Conservation (phyloP, 768 basidiomycete genomes). For the Boletus speciosus region DNA sequence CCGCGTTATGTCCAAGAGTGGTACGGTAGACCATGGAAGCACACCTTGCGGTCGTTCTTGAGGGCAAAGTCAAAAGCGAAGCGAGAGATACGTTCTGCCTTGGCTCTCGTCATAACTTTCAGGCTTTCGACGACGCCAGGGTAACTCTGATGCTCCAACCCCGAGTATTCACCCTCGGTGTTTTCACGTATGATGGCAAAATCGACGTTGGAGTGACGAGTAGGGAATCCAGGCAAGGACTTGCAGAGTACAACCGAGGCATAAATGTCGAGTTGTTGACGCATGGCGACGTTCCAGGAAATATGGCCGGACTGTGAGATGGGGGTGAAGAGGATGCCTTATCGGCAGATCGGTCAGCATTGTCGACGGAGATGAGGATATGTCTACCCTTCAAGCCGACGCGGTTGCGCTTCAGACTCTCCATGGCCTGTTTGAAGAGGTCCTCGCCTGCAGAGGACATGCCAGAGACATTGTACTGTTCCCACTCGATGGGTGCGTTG, state of each 20-base stretch:
- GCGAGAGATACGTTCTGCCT: conserved; percentile 93
- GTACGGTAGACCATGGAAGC: conserved; percentile 8
- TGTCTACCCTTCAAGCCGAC: conserved; percentile 93
- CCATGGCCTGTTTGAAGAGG: conserved; percentile 97
- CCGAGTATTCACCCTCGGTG: conserved; percentile 99
- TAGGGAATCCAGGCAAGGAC: conserved; percentile 92
- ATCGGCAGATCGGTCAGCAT: conserved; percentile 2
- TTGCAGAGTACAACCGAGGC: conserved; percentile 99
- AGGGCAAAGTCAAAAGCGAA: conserved; percentile 99
- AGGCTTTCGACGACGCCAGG: conserved; percentile 98
- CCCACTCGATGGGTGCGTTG: conserved; percentile 99
- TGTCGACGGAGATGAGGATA: background rate
- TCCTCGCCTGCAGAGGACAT: conserved; percentile 92
- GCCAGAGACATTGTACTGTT: conserved; percentile 96
- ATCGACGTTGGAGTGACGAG: conserved; percentile 94
- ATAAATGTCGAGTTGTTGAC: conserved; percentile 98
- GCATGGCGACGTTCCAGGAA: conserved; percentile 99
- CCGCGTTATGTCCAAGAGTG: background rate
- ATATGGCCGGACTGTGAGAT: conserved; percentile 95
- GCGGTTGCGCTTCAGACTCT: conserved; percentile 93
- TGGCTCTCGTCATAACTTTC: conserved; percentile 93
- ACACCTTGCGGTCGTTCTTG: conserved; percentile 95
- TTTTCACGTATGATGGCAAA: conserved; percentile 99
- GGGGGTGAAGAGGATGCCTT: conserved; percentile 98
- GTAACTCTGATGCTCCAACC: conserved; percentile 95